A percentile compares a stretch with the other conserved stretches of the same genome.
Conservation (phyloP, 352 stramenopile genomes). For the Globisporangium paroecandrum region DNA sequence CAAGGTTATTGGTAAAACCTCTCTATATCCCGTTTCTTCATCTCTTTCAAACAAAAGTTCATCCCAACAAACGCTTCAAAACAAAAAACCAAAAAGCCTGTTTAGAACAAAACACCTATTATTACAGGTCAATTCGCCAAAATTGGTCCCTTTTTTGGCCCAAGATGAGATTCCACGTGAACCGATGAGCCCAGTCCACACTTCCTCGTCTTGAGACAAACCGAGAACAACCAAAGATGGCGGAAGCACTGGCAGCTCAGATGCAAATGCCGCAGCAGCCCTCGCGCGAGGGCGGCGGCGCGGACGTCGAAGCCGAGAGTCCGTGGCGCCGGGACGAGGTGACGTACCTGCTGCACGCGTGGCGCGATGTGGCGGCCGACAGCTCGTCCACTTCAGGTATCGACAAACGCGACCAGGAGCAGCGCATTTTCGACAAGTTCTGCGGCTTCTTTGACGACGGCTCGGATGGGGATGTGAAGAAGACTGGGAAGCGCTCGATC, state of each 20-base stretch:
- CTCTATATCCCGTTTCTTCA: neutral
- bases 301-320: slow-evolving; percentile 9
- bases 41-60: neutral
- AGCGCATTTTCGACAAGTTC: slow-evolving; percentile 16
- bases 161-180: neutral
- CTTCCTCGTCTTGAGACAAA: neutral
- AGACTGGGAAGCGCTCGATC: neutral
- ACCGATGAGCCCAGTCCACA: neutral
- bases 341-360: slow-evolving; percentile 5
- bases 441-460: neutral
- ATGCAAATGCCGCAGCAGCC: neutral
- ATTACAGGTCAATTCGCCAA: neutral
- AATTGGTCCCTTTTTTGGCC: neutral
- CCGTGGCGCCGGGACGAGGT: slow-evolving; percentile 7
- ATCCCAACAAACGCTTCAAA: neutral
- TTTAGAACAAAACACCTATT: neutral
- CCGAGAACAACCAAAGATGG: neutral
- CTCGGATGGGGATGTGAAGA: too few relatives aligned
- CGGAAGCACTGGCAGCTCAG: neutral
- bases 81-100: neutral
- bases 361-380: slow-evolving; percentile 5
- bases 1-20: neutral
- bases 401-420: neutral
- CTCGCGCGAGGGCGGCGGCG: neutral
- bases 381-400: neutral